Evolutionary conservation across 2,329 filamentous ascomycete species (phyloP).

Genomic region (Aspergillus glaucus): DNA sequence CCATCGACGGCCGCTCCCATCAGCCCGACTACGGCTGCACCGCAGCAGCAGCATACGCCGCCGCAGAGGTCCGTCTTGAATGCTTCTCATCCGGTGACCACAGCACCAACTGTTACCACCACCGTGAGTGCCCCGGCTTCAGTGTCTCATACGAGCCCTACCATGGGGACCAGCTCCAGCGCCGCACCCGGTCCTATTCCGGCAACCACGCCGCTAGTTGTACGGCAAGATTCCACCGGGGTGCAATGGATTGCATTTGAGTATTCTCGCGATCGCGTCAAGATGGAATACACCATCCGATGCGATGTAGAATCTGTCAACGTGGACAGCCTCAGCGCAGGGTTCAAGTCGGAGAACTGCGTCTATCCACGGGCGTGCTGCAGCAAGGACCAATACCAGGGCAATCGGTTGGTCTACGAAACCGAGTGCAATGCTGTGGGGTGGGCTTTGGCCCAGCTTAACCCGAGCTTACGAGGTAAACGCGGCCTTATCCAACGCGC

Average conservation of each 20-base stretch:
- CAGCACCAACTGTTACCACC: constrained; percentile 50
- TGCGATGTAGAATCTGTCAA: constrained; percentile 97
- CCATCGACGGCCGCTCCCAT: constrained; percentile 55
- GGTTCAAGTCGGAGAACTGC: constrained; percentile 98
- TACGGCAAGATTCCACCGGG: constrained; percentile 89
- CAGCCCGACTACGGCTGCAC: constrained; percentile 50
- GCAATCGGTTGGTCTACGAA: constrained; percentile 92
- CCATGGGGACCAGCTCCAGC: constrained; percentile 67
- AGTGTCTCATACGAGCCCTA: constrained; percentile 29
- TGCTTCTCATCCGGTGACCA: constrained; percentile 42
- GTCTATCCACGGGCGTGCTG: constrained; percentile 95
- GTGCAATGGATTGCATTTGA: constrained; percentile 99
- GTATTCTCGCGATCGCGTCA: constrained; percentile 92
- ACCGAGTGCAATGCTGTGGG: constrained; percentile 99
- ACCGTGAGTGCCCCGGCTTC: constrained; percentile 32
- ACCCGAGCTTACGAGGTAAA: constrained; percentile 85
- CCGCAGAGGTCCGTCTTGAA: constrained; percentile 32
- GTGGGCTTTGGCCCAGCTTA: constrained; percentile 94
- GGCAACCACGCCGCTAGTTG: constrained; percentile 88
- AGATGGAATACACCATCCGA: constrained; percentile 99
- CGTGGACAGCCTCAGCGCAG: constrained; percentile 72
- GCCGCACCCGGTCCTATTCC: constrained; percentile 94
- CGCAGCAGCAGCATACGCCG: constrained; percentile 30
- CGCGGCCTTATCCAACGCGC: constrained; percentile 92
- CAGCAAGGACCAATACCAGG: constrained; percentile 90